Conservation (phyloP, 768 basidiomycete species). For the Amanita rubescens region DNA sequence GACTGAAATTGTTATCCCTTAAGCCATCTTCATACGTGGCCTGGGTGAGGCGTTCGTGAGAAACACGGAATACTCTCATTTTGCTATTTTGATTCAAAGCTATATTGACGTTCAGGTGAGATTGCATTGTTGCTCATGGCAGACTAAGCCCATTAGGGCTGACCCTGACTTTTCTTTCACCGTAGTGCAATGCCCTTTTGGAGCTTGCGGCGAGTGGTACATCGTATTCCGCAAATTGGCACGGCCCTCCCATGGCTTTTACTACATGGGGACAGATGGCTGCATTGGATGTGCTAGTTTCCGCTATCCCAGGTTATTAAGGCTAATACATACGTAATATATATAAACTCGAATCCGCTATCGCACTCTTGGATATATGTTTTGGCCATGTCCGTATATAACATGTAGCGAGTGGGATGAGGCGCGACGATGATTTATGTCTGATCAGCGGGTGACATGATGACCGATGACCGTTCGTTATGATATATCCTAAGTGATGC, state of each 20-base stretch:
- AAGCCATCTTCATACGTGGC: conserved; percentile 38
- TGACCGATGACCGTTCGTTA: no score
- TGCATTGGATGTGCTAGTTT: conserved; percentile 35
- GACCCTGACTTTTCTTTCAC: not conserved
- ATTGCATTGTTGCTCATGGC: not conserved
- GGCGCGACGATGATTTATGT: no score
- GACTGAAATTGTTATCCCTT: not conserved
- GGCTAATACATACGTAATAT: conserved; percentile 17
- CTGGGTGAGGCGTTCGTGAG: conserved; percentile 38
- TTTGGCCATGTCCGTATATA: no score
- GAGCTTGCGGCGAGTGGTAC: conserved; percentile 37
- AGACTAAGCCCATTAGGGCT: not conserved
- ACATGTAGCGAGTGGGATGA: no score
- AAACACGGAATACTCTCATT: conserved; percentile 26
- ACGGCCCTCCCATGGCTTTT: conserved; percentile 36
- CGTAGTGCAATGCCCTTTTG: conserved; percentile 42
- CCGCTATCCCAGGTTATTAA: conserved; percentile 30
- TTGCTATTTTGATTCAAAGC: conserved; percentile 36
- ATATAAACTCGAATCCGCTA: not conserved
- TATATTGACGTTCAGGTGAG: conserved; percentile 46
- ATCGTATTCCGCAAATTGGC: conserved; percentile 40
- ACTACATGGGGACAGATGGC: conserved; percentile 46
- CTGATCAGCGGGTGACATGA: no score
- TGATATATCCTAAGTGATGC: no score
- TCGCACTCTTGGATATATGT: no score